Evolutionary conservation across 2,329 filamentous ascomycete species (phyloP).

Genomic region (Mycocentrospora acerina): DNA sequence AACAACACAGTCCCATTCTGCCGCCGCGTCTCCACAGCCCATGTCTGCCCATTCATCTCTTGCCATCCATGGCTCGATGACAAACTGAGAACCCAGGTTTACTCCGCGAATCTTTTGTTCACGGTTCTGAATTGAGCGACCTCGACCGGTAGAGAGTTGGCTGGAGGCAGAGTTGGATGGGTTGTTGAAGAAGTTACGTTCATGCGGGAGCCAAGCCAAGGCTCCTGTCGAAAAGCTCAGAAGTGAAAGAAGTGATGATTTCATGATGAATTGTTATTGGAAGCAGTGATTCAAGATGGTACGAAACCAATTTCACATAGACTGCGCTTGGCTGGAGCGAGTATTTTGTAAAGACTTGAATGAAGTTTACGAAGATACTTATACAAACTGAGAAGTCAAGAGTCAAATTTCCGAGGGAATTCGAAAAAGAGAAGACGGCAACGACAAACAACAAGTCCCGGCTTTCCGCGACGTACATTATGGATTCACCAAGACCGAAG

Average conservation of each 20-base stretch:
- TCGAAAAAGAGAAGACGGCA: too few species aligned
- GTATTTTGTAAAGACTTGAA: too few species aligned
- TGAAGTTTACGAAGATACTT: too few species aligned
- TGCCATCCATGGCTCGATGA: constrained; percentile 59
- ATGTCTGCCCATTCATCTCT: constrained; percentile 49
- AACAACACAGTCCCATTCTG: constrained; percentile 58
- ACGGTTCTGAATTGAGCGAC: constrained; percentile 13
- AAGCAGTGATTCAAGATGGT: too few species aligned
- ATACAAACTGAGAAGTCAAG: too few species aligned
- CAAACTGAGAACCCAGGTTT: constrained; percentile 56
- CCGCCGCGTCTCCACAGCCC: constrained; percentile 49
- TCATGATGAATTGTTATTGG: not conserved
- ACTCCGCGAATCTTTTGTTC: constrained; percentile 52
- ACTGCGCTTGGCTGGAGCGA: too few species aligned
- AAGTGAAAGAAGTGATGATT: not conserved
- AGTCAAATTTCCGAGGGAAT: too few species aligned
- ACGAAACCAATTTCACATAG: too few species aligned
- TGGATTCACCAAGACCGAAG: too few species aligned
- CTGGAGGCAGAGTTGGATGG: constrained; percentile 6
- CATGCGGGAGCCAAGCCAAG: not conserved
- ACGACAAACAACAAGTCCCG: too few species aligned
- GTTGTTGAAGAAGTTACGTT: too few species aligned
- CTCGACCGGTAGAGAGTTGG: constrained; percentile 12
- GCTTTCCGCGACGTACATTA: too few species aligned
- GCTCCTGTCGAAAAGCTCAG: not conserved